A percentile compares a stretch with the other conserved stretches of the same genome.
Conservation (phyloP, 345 rosid species). For the Melaleuca quinquenervia region DNA sequence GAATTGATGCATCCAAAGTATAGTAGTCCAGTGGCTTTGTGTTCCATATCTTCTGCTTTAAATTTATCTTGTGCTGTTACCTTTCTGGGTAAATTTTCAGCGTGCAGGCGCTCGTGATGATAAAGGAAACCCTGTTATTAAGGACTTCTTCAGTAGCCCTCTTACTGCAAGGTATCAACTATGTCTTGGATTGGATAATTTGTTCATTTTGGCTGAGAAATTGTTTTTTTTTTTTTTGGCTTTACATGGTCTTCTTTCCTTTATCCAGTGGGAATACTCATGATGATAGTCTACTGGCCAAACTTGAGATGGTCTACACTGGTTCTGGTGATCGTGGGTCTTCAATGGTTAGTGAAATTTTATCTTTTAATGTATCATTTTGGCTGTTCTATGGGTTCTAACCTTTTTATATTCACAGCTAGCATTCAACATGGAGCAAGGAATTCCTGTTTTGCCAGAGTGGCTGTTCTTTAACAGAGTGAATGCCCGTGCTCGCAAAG, state of each 20-base stretch:
- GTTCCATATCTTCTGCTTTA: neutral
- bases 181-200: neutral
- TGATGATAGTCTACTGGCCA: conserved; percentile 71
- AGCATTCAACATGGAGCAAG: conserved; percentile 86
- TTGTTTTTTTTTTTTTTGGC: neutral
- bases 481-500: conserved; percentile 75
- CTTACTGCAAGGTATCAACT: conserved; percentile 75
- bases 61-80: neutral
- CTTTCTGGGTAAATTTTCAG: conserved; percentile 17
- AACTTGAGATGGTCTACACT: conserved; percentile 74
- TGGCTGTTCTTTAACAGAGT: conserved; percentile 89
- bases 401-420: conserved; percentile 36
- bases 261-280: conserved; percentile 62
- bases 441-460: conserved; percentile 74
- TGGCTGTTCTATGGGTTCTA: neutral
- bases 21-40: neutral
- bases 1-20: neutral
- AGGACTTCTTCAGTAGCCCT: conserved; percentile 78
- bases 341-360: conserved; percentile 60
- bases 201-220: neutral
- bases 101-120: conserved; percentile 82
- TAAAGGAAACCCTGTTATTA: conserved; percentile 67
- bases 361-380: neutral
- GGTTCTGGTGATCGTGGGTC: conserved; percentile 92
- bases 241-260: neutral